phyloP scores from a whole-genome alignment of 2,329 filamentous ascomycete species.

The Calonectria pauciramosa region DNA sequence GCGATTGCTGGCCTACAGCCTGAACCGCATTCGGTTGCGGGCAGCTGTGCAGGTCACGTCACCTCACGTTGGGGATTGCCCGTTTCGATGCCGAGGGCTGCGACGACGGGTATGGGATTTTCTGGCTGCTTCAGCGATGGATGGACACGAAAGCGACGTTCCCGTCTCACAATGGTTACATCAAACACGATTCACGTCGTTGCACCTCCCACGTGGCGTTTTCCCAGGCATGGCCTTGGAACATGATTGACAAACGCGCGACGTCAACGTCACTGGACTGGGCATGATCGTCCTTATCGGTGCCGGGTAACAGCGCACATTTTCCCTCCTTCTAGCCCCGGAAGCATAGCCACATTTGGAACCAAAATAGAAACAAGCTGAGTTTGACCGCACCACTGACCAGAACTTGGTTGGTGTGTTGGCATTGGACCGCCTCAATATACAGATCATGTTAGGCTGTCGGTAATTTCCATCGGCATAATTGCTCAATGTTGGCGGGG shows the following conservation, averaged over 20 bases:
- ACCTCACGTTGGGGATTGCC: not conserved
- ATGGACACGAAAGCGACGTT: not conserved
- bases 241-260: not conserved
- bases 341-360: constrained; percentile 15
- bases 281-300: not conserved
- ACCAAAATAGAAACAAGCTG: constrained; percentile 5
- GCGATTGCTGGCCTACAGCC: not conserved
- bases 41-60: not conserved
- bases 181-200: not conserved
- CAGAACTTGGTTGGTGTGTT: not conserved
- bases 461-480: constrained; percentile 9
- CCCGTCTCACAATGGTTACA: not conserved
- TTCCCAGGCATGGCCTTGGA: not conserved
- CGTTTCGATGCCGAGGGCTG: not conserved
- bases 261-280: constrained; percentile 5
- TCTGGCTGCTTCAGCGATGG: not conserved
- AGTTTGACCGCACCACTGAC: constrained; percentile 10
- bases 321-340: not conserved
- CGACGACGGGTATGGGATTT: not conserved
- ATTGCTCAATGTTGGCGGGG: not conserved
- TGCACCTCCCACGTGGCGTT: constrained; percentile 4
- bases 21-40: not conserved
- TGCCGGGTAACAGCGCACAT: not conserved
- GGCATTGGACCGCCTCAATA: not conserved
- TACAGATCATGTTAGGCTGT: not conserved